Conservation (phyloP, 2,329 filamentous ascomycete genomes). For the Fulvia fulva region DNA sequence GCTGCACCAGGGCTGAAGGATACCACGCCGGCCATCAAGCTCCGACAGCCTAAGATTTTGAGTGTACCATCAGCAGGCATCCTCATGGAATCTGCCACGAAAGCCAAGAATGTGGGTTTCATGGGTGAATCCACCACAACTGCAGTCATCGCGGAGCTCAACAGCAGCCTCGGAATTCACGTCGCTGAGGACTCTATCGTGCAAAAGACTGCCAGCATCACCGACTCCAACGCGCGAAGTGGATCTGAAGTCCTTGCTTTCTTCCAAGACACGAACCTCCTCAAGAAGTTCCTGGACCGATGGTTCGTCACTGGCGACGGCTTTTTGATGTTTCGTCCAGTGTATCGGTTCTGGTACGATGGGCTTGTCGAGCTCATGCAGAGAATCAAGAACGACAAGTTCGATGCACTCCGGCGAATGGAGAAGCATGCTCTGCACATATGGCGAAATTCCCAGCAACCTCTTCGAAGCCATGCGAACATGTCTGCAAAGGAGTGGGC, state of each 20-base stretch:
- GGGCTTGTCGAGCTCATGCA: slow-evolving; percentile 13
- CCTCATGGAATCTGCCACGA: slow-evolving; percentile 13
- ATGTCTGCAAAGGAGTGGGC: slow-evolving; percentile 36
- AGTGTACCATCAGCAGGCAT: slow-evolving; percentile 20
- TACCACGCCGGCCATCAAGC: slow-evolving; percentile 6
- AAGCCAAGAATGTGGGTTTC: slow-evolving; percentile 13
- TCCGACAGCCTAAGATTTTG: slow-evolving; percentile 9
- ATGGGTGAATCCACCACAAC: slow-evolving; percentile 19
- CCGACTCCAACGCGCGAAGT: slow-evolving; percentile 11
- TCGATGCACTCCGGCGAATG: slow-evolving; percentile 24
- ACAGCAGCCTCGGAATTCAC: slow-evolving; percentile 20
- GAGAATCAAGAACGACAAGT: slow-evolving; percentile 13
- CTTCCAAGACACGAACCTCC: slow-evolving; percentile 7
- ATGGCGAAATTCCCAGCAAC: slow-evolving; percentile 37
- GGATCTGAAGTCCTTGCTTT: slow-evolving; percentile 15
- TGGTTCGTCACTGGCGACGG: slow-evolving; percentile 11
- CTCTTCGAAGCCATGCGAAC: slow-evolving; percentile 28
- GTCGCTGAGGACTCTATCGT: slow-evolving; percentile 3
- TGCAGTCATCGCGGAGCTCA: slow-evolving; percentile 23
- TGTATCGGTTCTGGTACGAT: slow-evolving; percentile 23
- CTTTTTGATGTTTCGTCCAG: slow-evolving; percentile 13
- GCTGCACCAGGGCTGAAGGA: background rate
- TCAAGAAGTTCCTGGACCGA: slow-evolving; percentile 10
- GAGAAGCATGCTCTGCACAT: slow-evolving; percentile 29
- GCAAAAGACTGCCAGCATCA: slow-evolving; percentile 7